Conservation (phyloP, 768 basidiomycete species). For the Boletus rubescentipes region DNA sequence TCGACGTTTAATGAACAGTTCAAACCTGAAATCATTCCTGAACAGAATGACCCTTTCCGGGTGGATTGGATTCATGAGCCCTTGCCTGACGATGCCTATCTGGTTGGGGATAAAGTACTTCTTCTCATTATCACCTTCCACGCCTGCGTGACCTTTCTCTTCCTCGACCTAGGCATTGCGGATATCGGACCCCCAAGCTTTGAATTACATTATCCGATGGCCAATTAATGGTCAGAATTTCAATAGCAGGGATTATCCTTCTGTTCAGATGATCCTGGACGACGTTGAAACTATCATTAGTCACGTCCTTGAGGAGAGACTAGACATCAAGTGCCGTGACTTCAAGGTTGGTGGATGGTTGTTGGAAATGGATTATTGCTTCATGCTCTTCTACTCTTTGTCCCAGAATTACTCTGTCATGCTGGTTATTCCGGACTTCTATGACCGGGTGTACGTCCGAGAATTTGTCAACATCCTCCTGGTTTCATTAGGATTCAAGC, state of each 20-base stretch:
- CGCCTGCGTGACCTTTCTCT: conserved; percentile 6
- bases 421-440: conserved; percentile 90
- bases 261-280: conserved; percentile 64
- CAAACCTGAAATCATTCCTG: conserved; percentile 81
- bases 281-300: conserved; percentile 76
- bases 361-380: neutral
- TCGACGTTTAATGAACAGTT: conserved; percentile 81
- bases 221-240: conserved; percentile 82
- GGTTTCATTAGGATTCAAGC: conserved; percentile 85
- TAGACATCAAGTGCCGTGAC: conserved; percentile 51
- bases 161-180: conserved; percentile 57
- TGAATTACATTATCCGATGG: conserved; percentile 76
- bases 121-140: neutral
- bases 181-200: conserved; percentile 62
- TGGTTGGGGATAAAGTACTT: conserved; percentile 71
- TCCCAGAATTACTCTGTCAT: conserved; percentile 81
- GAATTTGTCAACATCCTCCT: conserved; percentile 74
- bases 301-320: conserved; percentile 56
- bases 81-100: conserved; percentile 42
- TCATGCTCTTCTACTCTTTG: neutral
- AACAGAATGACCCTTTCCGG: conserved; percentile 78
- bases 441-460: conserved; percentile 80
- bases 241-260: conserved; percentile 78
- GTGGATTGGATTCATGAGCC: conserved; percentile 79
- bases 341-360: conserved; percentile 52